These are phyloP conservation scores for Xylaria sp. DNA, from an alignment of 2,329 filamentous ascomycete species.

Conservation along the genomic window DNA sequence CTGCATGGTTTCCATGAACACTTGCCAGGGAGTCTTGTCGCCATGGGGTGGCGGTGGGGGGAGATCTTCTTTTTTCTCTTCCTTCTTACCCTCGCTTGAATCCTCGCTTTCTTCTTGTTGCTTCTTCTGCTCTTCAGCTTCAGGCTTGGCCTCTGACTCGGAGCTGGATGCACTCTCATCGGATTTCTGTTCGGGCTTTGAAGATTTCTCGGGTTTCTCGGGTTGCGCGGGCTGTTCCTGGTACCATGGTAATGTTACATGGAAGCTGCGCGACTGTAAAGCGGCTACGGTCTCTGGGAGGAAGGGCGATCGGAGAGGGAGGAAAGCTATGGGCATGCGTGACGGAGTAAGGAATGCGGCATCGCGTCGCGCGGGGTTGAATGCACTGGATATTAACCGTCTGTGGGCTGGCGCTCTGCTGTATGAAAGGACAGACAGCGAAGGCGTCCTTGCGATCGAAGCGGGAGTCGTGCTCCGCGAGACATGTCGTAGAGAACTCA, in stretches of 20 bases:
- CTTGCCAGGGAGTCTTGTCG: slow-evolving; percentile 98
- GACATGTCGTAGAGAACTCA: slow-evolving; percentile 52
- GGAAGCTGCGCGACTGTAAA: slow-evolving; percentile 48
- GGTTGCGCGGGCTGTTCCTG: slow-evolving; percentile 43
- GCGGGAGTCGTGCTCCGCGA: slow-evolving; percentile 52
- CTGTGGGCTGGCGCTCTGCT: slow-evolving; percentile 55
- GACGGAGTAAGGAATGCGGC: slow-evolving; percentile 38
- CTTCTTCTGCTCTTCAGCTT: slow-evolving; percentile 54
- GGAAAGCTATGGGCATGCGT: slow-evolving; percentile 38
- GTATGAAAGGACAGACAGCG: slow-evolving; percentile 45
- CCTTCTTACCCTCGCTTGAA: slow-evolving; percentile 55
- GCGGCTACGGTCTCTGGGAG: slow-evolving; percentile 48
- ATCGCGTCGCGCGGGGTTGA: slow-evolving; percentile 40
- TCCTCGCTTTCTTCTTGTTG: slow-evolving; percentile 53
- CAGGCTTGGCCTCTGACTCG: slow-evolving; percentile 47
- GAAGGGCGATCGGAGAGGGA: slow-evolving; percentile 52
- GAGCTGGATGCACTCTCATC: slow-evolving; percentile 40
- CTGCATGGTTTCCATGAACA: slow-evolving; percentile 96
- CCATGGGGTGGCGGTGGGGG: slow-evolving; percentile 95
- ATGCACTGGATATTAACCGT: slow-evolving; percentile 49
- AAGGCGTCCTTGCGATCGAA: slow-evolving; percentile 49
- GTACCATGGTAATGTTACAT: slow-evolving; percentile 43
- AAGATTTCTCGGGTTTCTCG: slow-evolving; percentile 31
- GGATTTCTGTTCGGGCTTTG: slow-evolving; percentile 44
- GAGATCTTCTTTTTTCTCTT: slow-evolving; percentile 69